Percentiles rank a stretch among this genome's conserved stretches.
Evolutionary conservation across 345 rosid species (phyloP).

Genomic region (Sisymbrium irio): DNA sequence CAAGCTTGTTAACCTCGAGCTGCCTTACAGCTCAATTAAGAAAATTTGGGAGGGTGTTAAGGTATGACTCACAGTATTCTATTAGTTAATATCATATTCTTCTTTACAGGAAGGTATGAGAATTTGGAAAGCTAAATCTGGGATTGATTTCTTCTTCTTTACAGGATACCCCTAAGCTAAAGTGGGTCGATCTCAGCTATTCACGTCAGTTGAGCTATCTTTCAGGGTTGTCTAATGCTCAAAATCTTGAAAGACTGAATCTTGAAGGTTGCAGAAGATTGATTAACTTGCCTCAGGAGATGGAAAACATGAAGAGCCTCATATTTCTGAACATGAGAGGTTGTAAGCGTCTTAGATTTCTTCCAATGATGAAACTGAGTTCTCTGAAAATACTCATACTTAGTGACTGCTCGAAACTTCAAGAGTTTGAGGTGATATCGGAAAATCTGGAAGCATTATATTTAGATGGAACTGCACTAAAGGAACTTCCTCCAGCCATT

Average conservation of each 20-base stretch:
- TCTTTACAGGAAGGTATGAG: neutral
- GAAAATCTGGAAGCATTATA: neutral
- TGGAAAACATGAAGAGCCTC: neutral
- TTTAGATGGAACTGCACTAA: neutral
- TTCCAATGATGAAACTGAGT: neutral
- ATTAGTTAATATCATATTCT: neutral
- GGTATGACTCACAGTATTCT: neutral
- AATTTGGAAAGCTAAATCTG: neutral
- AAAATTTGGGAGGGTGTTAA: neutral
- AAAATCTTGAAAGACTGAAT: neutral
- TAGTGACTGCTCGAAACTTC: neutral
- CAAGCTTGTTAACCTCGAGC: neutral
- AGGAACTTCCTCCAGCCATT: neutral
- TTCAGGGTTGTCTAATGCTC: neutral
- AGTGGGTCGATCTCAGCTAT: neutral
- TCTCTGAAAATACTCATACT: neutral
- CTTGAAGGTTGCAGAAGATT: neutral
- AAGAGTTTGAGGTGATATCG: neutral
- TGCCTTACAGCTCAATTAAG: neutral
- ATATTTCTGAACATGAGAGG: neutral
- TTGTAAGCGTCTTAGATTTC: neutral
- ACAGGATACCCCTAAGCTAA: neutral
- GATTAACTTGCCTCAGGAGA: neutral
- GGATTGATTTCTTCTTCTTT: neutral
- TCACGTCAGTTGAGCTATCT: neutral